A percentile compares a stretch with the other conserved stretches of the same genome.
Conservation (phyloP, 2,329 filamentous ascomycete species). For the Talaromyces sp. region DNA sequence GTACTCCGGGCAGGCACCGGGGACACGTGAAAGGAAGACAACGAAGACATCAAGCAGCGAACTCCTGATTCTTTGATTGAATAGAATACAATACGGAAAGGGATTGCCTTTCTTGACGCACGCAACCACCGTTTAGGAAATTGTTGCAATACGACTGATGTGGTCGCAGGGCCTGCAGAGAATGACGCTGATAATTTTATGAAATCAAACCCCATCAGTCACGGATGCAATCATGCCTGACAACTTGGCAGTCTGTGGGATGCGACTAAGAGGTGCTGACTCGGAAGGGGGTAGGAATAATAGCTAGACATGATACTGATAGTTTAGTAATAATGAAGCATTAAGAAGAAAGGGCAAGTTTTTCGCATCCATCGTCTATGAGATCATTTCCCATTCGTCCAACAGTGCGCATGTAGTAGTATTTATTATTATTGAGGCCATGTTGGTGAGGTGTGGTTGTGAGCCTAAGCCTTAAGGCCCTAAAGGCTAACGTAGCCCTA, state of each 20-base stretch:
- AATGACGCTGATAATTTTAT: background rate
- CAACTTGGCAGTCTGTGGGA: conserved; percentile 9
- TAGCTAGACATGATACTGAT: background rate
- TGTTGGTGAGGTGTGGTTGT: conserved; percentile 4
- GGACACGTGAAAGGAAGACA: background rate
- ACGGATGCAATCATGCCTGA: conserved; percentile 17
- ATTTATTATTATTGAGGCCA: no score
- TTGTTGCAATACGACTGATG: background rate
- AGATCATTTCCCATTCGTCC: background rate
- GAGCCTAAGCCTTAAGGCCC: conserved; percentile 7
- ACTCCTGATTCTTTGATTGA: no score
- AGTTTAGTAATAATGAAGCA: background rate
- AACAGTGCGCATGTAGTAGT: no score
- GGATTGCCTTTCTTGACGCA: background rate
- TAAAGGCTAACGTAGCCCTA: background rate
- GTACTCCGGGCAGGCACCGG: background rate
- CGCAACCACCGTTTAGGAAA: background rate
- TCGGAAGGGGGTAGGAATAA: background rate
- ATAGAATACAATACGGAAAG: no score
- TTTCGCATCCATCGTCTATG: background rate
- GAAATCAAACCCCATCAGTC: background rate
- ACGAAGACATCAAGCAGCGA: background rate
- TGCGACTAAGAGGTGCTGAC: conserved; percentile 6
- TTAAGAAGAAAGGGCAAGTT: background rate
- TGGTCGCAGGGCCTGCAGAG: background rate